A percentile compares a stretch with the other conserved stretches of the same genome.
Evolutionary conservation across 2,329 filamentous ascomycete species (phyloP).

Genomic region (Pezicula rhizophila): DNA sequence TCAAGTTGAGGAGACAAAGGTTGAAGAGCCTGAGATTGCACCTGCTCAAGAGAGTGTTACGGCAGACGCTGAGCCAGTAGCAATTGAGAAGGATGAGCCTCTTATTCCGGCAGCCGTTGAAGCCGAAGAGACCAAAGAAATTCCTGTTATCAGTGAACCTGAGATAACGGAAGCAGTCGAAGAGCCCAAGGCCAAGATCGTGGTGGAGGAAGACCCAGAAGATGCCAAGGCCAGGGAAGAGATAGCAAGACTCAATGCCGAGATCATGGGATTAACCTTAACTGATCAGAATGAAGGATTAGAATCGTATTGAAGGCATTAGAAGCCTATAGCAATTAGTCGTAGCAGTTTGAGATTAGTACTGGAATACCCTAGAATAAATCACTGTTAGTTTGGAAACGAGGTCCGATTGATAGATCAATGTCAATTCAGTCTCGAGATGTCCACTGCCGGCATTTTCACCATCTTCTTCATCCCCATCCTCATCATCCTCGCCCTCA

Average conservation of each 20-base stretch:
- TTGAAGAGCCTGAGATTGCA: conserved; percentile 1
- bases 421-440: no score
- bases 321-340: no score
- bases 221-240: conserved; percentile 20
- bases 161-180: background rate
- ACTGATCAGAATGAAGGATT: no score
- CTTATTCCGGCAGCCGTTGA: conserved; percentile 10
- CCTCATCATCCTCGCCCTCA: no score
- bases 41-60: conserved; percentile 12
- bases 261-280: conserved; percentile 11
- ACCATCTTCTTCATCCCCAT: no score
- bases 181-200: background rate
- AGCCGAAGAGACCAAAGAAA: background rate
- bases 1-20: conserved; percentile 14
- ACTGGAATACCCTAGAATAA: no score
- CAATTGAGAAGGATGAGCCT: conserved; percentile 14
- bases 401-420: no score
- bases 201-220: conserved; percentile 13
- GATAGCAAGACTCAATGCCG: conserved; percentile 21
- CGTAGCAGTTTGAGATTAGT: no score
- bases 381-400: no score
- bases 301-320: no score
- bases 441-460: no score
- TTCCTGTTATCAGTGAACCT: conserved; percentile 1
- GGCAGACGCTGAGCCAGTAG: conserved; percentile 17